Conservation (phyloP, 2,329 filamentous ascomycete species). For the Scedosporium boydii region DNA sequence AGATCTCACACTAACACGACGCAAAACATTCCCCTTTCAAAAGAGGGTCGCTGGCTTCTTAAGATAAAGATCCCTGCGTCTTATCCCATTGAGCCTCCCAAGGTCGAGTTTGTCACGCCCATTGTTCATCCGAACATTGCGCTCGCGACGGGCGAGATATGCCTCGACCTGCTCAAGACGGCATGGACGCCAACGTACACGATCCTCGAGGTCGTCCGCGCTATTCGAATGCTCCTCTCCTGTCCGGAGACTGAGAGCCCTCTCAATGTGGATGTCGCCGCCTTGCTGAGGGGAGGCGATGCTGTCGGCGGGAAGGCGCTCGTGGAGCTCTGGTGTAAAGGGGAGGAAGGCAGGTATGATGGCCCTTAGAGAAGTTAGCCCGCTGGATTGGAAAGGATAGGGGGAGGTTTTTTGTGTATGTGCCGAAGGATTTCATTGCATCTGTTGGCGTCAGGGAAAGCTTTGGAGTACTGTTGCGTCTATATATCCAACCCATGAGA, state of each 20-base stretch:
- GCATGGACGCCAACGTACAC: slow-evolving; percentile 83
- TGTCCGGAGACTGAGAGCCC: slow-evolving; percentile 65
- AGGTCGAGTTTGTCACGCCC: slow-evolving; percentile 71
- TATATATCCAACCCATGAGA: neutral
- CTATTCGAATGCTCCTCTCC: slow-evolving; percentile 58
- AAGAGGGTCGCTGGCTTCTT: slow-evolving; percentile 74
- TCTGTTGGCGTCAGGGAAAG: slow-evolving; percentile 1
- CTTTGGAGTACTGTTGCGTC: neutral
- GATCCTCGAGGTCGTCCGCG: slow-evolving; percentile 63
- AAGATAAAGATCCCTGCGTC: slow-evolving; percentile 62
- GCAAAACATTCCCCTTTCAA: neutral
- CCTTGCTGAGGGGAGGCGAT: slow-evolving; percentile 60
- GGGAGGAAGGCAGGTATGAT: slow-evolving; percentile 9
- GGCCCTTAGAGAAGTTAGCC: slow-evolving; percentile 6
- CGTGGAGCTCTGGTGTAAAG: slow-evolving; percentile 59
- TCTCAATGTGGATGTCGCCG: slow-evolving; percentile 70
- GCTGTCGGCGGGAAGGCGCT: slow-evolving; percentile 56
- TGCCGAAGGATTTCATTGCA: neutral
- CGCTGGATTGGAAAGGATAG: neutral
- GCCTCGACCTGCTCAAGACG: slow-evolving; percentile 73
- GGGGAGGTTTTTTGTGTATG: neutral
- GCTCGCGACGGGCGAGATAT: slow-evolving; percentile 74
- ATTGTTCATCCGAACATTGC: slow-evolving; percentile 77
- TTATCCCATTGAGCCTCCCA: slow-evolving; percentile 73
- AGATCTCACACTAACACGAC: neutral